Percentiles rank a stretch among this genome's conserved stretches.
These are phyloP conservation scores for Caloboletus inedulis DNA, from an alignment of 1,284 basidiomycete genomes.

Conservation along the genomic window DNA sequence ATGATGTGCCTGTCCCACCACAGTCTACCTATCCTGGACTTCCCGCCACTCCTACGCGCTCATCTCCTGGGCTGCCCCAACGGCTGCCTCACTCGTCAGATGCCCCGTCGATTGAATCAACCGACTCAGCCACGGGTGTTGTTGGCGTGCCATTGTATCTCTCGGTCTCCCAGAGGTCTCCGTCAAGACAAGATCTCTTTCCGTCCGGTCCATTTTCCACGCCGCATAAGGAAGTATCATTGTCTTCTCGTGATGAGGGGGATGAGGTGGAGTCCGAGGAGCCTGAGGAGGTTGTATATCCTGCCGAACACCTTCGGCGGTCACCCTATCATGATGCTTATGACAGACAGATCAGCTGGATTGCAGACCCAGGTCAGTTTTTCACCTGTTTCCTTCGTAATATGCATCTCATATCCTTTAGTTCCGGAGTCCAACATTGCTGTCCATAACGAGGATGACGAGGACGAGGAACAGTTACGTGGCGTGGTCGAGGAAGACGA, in stretches of 20 bases:
- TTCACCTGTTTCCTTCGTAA: slow-evolving; percentile 3
- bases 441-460: slow-evolving; percentile 56
- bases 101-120: slow-evolving; percentile 44
- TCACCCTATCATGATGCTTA: slow-evolving; percentile 45
- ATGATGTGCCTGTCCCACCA: slow-evolving; percentile 39
- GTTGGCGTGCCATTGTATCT: slow-evolving; percentile 46
- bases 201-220: slow-evolving; percentile 71
- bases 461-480: slow-evolving; percentile 38
- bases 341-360: slow-evolving; percentile 73
- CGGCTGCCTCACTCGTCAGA: slow-evolving; percentile 51
- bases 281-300: slow-evolving; percentile 53
- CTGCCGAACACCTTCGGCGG: slow-evolving; percentile 46
- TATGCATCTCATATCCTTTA: slow-evolving; percentile 21
- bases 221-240: slow-evolving; percentile 56
- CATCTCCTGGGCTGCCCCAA: slow-evolving; percentile 33
- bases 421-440: slow-evolving; percentile 59
- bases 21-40: slow-evolving; percentile 35
- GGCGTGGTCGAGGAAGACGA: slow-evolving; percentile 36
- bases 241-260: slow-evolving; percentile 52
- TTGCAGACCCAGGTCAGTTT: slow-evolving; percentile 61
- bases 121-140: slow-evolving; percentile 40
- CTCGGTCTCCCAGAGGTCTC: slow-evolving; percentile 40
- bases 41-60: slow-evolving; percentile 33
- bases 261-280: slow-evolving; percentile 34
- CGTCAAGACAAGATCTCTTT: slow-evolving; percentile 55